Percentiles rank a stretch among this genome's conserved stretches.
phyloP scores from a whole-genome alignment of 169 alveolate species.

The Cryptosporidium sp. region DNA sequence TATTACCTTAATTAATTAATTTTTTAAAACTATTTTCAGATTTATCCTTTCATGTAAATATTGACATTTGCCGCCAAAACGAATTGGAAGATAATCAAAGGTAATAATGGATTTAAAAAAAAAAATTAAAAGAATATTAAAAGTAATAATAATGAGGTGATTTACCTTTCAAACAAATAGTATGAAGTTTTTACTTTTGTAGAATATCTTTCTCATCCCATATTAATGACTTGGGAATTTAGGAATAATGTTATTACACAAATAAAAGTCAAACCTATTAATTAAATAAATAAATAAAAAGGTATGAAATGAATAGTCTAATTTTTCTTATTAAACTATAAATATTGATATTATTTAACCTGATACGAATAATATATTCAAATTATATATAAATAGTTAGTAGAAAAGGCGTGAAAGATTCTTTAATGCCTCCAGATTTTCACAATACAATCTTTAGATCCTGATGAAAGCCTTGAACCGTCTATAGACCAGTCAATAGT shows the following conservation, averaged over 20 bases:
- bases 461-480: constrained; percentile 95
- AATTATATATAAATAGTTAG: not conserved
- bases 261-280: not conserved
- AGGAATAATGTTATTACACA: not conserved
- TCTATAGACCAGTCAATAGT: constrained; percentile 98
- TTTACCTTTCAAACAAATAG: too few relatives aligned
- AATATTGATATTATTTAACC: not conserved
- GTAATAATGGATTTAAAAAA: not conserved
- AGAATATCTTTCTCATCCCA: not conserved
- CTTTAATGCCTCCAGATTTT: constrained; percentile 92
- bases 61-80: constrained; percentile 4
- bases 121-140: too few relatives aligned
- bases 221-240: not conserved
- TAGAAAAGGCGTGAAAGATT: not conserved
- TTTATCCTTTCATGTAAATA: constrained; percentile 10
- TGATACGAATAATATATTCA: not conserved
- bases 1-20: not conserved
- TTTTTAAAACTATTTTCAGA: constrained; percentile 16
- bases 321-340: not conserved
- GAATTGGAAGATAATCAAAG: not conserved
- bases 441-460: constrained; percentile 91
- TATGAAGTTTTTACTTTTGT: not conserved
- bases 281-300: too few relatives aligned
- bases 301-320: not conserved
- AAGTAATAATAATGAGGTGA: too few relatives aligned